These are phyloP conservation scores for Pseudoperonospora humuli DNA, from an alignment of 352 stramenopile genomes.

Conservation along the genomic window DNA sequence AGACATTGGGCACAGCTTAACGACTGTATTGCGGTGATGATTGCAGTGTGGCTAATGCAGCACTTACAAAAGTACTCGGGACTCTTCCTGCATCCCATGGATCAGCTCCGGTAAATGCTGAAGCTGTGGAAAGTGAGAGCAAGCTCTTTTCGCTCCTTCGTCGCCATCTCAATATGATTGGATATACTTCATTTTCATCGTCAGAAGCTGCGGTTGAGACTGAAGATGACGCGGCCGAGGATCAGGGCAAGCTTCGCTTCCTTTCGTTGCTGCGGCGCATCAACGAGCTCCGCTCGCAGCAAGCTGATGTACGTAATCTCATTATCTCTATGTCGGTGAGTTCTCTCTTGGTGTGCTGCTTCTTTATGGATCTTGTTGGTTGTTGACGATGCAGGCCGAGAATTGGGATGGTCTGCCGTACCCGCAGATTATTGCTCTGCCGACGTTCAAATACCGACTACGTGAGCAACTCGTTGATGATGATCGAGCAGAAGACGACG, in stretches of 20 bases:
- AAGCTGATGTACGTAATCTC: slow-evolving; percentile 42
- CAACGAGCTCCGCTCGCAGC: slow-evolving; percentile 77
- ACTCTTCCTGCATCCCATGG: slow-evolving; percentile 5
- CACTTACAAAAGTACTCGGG: slow-evolving; percentile 23
- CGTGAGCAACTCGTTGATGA: slow-evolving; percentile 26
- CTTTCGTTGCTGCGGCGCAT: slow-evolving; percentile 70
- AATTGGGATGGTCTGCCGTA: slow-evolving; percentile 73
- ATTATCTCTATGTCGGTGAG: background rate
- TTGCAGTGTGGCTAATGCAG: slow-evolving; percentile 20
- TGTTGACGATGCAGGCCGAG: slow-evolving; percentile 28
- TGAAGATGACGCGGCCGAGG: slow-evolving; percentile 24
- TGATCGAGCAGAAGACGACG: slow-evolving; percentile 19
- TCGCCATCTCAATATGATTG: slow-evolving; percentile 27
- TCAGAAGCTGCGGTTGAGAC: slow-evolving; percentile 2
- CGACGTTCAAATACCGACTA: slow-evolving; percentile 67
- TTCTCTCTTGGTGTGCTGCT: background rate
- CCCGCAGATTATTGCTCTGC: slow-evolving; percentile 71
- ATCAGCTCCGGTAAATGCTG: slow-evolving; percentile 1
- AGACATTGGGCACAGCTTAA: background rate
- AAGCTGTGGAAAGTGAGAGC: slow-evolving; percentile 17
- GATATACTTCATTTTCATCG: slow-evolving; percentile 6
- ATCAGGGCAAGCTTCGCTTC: slow-evolving; percentile 56
- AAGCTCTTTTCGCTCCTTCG: slow-evolving; percentile 28
- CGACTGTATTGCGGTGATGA: background rate
- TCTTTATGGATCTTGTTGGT: background rate